Conservation (phyloP, 768 basidiomycete genomes). For the Lyophyllum semitale region DNA sequence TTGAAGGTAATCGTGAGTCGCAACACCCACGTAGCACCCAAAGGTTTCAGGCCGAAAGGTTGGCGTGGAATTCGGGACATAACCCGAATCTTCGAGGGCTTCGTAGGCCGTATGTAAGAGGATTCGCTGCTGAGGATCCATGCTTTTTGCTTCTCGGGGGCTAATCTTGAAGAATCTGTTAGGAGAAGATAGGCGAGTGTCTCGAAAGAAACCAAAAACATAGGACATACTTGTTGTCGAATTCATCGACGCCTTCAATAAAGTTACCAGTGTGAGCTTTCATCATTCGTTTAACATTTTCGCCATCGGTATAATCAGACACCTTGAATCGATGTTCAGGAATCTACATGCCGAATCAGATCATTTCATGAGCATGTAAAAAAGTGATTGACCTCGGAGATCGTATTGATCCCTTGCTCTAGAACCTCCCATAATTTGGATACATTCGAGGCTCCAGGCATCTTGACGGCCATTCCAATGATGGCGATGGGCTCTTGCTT, state of each 20-base stretch:
- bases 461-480: constrained; percentile 68
- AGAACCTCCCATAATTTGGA: constrained; percentile 62
- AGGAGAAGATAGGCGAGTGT: background rate
- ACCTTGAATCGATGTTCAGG: constrained; percentile 59
- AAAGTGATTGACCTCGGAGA: constrained; percentile 48
- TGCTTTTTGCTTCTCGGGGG: constrained; percentile 71
- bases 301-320: constrained; percentile 34
- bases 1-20: constrained; percentile 69
- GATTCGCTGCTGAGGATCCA: constrained; percentile 78
- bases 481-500: constrained; percentile 63
- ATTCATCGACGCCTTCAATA: constrained; percentile 53
- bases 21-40: constrained; percentile 69
- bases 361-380: background rate
- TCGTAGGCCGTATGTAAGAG: constrained; percentile 67
- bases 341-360: constrained; percentile 42
- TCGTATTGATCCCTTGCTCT: constrained; percentile 54
- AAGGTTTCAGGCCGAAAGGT: constrained; percentile 54
- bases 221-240: constrained; percentile 54
- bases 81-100: constrained; percentile 72
- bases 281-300: constrained; percentile 40
- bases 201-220: background rate
- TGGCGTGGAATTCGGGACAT: constrained; percentile 58
- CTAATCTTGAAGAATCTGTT: constrained; percentile 69
- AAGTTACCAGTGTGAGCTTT: constrained; percentile 66
- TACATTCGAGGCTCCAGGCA: constrained; percentile 53